Evolutionary conservation across 139 green algal genomes (phyloP).

Genomic region (Pleodorina starrii): DNA sequence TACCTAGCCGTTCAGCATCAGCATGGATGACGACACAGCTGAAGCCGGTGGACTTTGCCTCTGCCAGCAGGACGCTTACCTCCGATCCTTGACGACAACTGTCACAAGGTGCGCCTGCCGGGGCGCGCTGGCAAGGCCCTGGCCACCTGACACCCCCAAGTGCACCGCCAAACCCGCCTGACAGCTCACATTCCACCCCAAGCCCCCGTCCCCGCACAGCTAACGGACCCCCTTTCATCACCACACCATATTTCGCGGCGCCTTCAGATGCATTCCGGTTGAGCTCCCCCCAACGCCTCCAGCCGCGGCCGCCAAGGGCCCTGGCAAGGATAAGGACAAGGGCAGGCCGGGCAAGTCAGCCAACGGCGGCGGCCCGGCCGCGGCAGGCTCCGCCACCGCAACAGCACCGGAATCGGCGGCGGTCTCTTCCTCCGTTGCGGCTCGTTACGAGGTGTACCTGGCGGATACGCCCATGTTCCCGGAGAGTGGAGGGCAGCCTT

Average conservation of each 20-base stretch:
- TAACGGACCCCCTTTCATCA: too few species aligned
- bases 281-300: neutral
- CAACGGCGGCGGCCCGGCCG: neutral
- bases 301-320: neutral
- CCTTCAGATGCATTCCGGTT: neutral
- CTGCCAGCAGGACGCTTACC: conserved; percentile 39
- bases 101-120: conserved; percentile 30
- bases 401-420: neutral
- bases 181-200: too few species aligned
- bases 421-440: neutral
- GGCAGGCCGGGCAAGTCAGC: neutral
- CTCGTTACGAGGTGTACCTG: conserved; percentile 6
- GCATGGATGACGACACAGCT: neutral
- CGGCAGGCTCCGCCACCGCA: neutral
- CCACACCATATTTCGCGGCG: too few species aligned
- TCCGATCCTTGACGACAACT: neutral
- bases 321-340: neutral
- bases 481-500: conserved; percentile 38
- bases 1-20: too few species aligned
- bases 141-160: too few species aligned
- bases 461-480: conserved; percentile 19
- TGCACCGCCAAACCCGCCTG: too few species aligned
- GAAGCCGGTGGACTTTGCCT: neutral
- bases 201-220: too few species aligned
- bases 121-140: too few species aligned